A percentile compares a stretch with the other conserved stretches of the same genome.
These are phyloP conservation scores for Pisolithus sp. DNA, from an alignment of 768 basidiomycete species.

Conservation along the genomic window DNA sequence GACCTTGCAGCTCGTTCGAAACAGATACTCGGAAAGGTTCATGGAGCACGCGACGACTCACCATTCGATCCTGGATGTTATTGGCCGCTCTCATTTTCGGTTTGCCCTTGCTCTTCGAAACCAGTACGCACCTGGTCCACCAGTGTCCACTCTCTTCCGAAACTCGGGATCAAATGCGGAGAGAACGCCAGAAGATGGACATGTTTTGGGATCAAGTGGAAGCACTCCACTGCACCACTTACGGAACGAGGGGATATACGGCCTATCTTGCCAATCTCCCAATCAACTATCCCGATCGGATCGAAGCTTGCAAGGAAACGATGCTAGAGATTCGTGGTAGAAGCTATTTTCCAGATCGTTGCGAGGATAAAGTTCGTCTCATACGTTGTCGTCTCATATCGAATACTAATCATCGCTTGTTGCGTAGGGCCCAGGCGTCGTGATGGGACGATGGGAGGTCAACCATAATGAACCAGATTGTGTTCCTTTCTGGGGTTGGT, in stretches of 20 bases:
- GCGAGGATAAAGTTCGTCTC: conserved; percentile 17
- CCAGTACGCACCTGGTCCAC: not conserved
- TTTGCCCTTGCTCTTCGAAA: not conserved
- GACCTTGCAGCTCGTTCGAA: not conserved
- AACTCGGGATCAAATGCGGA: not conserved
- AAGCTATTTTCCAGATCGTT: conserved; percentile 10
- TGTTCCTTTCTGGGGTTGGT: conserved; percentile 16
- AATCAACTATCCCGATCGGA: conserved; percentile 8
- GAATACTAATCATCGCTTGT: not conserved
- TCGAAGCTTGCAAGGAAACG: conserved; percentile 21
- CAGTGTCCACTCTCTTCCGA: not conserved
- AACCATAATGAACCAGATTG: conserved; percentile 23
- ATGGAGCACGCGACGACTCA: not conserved
- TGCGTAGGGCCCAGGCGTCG: conserved; percentile 8
- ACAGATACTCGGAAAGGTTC: not conserved
- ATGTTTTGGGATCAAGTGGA: conserved; percentile 18
- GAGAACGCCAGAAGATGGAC: conserved; percentile 12
- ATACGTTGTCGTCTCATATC: not conserved
- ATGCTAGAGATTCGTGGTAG: conserved; percentile 21
- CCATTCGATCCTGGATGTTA: not conserved
- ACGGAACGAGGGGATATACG: conserved; percentile 24
- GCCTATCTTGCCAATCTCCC: conserved; percentile 26
- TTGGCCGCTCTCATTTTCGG: not conserved
- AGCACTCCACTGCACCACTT: conserved; percentile 20
- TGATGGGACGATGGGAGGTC: conserved; percentile 24